These are phyloP conservation scores for Eremochloa ophiuroides DNA, from an alignment of 176 grass and related monocot species.

Conservation along the genomic window DNA sequence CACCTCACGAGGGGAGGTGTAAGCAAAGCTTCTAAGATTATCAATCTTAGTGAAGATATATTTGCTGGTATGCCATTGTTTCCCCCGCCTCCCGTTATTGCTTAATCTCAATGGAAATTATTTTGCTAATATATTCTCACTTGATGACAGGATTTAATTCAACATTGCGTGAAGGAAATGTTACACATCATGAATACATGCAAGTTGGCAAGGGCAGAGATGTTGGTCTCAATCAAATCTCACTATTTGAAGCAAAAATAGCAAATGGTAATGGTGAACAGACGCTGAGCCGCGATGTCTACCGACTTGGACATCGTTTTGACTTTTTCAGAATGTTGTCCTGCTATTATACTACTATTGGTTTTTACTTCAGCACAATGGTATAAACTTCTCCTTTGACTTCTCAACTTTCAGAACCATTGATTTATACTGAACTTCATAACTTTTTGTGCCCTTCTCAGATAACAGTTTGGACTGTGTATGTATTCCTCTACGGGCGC, in stretches of 20 bases:
- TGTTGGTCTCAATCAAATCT: conserved; percentile 95
- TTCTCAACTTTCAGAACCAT: conserved; percentile 1
- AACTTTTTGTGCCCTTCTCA: conserved; percentile 26
- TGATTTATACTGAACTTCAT: conserved; percentile 12
- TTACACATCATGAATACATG: conserved; percentile 98
- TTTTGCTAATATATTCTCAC: neutral
- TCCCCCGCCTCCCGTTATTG: neutral
- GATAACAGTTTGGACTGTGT: conserved; percentile 85
- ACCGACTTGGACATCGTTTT: conserved; percentile 88
- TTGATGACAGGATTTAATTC: conserved; percentile 83
- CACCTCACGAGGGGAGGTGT: conserved; percentile 92
- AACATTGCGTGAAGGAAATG: conserved; percentile 88
- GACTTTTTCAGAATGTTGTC: conserved; percentile 99
- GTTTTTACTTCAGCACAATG: conserved; percentile 94
- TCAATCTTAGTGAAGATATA: conserved; percentile 98
- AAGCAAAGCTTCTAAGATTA: conserved; percentile 94
- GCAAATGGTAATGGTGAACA: conserved; percentile 94
- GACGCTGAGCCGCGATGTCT: conserved; percentile 79
- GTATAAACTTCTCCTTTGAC: conserved; percentile 31
- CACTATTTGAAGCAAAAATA: conserved; percentile 90
- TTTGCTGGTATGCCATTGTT: conserved; percentile 65
- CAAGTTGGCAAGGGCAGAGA: conserved; percentile 99
- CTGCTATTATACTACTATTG: conserved; percentile 92
- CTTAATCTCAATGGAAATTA: neutral
- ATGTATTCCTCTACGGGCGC: conserved; percentile 91